Base-by-base conservation (phyloP, 257 asterid species). In the Striga asiatica region DNA sequence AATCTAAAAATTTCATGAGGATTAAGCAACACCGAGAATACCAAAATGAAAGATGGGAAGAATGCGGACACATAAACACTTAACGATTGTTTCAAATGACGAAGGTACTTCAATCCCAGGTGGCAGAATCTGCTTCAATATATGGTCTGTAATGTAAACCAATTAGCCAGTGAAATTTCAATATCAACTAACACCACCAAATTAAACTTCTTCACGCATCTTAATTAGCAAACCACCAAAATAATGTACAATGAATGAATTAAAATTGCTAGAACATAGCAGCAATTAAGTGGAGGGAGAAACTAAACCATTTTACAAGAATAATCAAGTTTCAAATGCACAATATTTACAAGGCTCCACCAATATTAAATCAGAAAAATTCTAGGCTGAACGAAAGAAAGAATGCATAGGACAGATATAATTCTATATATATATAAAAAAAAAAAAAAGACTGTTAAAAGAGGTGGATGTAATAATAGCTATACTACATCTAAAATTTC, bases 21-120 rank as follows among this genome's bases (percentile, higher is more conserved):
- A 23, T 35, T 41, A n/a, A 43, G 29, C 10, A 51, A 8, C 16
- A 46, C 47, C 19, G 2, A 43, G 50, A 53, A 54, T 18, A 23
- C 43, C 18, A 42, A 25, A 50, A 31, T 32, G 52, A 41, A 50
- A 61, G 8, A 23, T 14, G 41, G 32, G 35, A 18, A 31, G 35
- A 38, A 39, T 35, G 50, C 22, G 47, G 55, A 60, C 37, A 50
- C 57, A 57, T 39, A 64, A 62, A 65, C 67, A 91, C 98, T 86
- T 84, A 91, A 82, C 98, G 80, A 91, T 80, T 66, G 96, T 87
- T 78, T 87, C 98, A 66, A 91, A 91, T 24, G 96, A 91, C n/a
- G 98, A 84, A 12, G 96, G 98, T 29, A 84, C 79, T 55, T 84
- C 97, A 50, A 87, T 31, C 56, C 89, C 94, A 59, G 79, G 51